Conservation (phyloP, 2,329 filamentous ascomycete genomes). For the Nectriaceae sp. region DNA sequence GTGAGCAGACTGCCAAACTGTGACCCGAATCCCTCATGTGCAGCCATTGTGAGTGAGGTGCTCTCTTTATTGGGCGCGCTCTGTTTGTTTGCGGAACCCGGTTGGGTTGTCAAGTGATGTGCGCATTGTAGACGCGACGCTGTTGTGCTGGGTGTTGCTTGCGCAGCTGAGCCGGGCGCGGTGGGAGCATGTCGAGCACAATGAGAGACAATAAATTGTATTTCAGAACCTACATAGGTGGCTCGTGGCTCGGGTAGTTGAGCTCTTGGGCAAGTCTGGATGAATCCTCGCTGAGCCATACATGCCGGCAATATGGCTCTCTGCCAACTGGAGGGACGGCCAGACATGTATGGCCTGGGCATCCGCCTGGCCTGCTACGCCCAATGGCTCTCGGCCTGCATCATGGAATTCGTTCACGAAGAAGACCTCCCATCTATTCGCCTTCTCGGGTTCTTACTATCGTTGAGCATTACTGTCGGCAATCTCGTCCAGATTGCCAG, state of each 20-base stretch:
- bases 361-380: conserved; percentile 37
- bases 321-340: conserved; percentile 28
- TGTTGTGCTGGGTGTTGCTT: conserved; percentile 1
- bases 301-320: conserved; percentile 4
- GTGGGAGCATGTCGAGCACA: neutral
- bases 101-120: conserved; percentile 9
- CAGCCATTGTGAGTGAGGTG: conserved; percentile 1
- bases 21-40: conserved; percentile 1
- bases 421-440: conserved; percentile 31
- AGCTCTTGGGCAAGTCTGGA: neutral
- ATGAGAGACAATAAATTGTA: too few relatives aligned
- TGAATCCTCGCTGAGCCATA: neutral
- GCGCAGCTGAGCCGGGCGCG: neutral
- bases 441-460: conserved; percentile 34
- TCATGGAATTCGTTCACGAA: conserved; percentile 33
- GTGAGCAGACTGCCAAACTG: conserved; percentile 1
- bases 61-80: conserved; percentile 8
- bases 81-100: conserved; percentile 3
- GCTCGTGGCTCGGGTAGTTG: too few relatives aligned
- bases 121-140: neutral
- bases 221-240: too few relatives aligned
- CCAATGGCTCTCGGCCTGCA: conserved; percentile 38
- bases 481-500: conserved; percentile 29
- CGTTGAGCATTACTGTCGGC: conserved; percentile 28
- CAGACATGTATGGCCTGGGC: conserved; percentile 38